Base-by-base conservation (phyloP, 192 early-diverging fungal species). In the Dissophora globulifera region DNA sequence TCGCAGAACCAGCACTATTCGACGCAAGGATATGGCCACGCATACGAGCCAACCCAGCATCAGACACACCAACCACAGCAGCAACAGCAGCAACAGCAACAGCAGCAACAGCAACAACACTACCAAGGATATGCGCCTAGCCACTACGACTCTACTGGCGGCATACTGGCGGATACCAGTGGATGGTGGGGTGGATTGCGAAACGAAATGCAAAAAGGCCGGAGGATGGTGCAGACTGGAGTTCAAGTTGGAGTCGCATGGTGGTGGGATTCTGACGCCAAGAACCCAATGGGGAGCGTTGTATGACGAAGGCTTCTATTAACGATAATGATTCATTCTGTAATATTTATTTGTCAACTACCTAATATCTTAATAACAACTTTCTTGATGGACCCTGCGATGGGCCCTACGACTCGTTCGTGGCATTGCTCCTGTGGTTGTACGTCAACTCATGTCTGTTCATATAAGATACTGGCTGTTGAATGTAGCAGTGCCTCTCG, bases 171-270 rank as follows among this genome's bases (percentile, higher is more conserved):
- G 0, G 33, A 33, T 19, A 57, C 69, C 16, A 59, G 69, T 12
- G 46, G 30, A 11, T 62, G 45, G 58, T 62, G 69, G 69, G 69
- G 69, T 27, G 69, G 60, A 6, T 17, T 71, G 3, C 42, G 58
- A 26, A 48, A 54, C 27, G 69, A 71, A 12, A 45, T 76, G 42
- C 72, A 76, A 58, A 58, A 55, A 29, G 64, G 72, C 6, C 50
- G 72, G 8, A 47, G 58, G 35, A 76, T 76, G 57, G 72, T 76
- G 11, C 29, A 66, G n/a, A 67, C 72, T 8, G 64, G 72, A 0
- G 72, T 67, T 1, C 72, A 76, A 25, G 72, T 52, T 9, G 72
- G 72, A 1, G 72, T 76, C 12, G 72, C 72, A 3, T 76, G 72
- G 72, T 76, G 72, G 72, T 67, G 63, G 72, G 72, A 67, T 23